Evolutionary conservation across 2,329 filamentous ascomycete genomes (phyloP).

Genomic region (Aspergillus hiratsukae): DNA sequence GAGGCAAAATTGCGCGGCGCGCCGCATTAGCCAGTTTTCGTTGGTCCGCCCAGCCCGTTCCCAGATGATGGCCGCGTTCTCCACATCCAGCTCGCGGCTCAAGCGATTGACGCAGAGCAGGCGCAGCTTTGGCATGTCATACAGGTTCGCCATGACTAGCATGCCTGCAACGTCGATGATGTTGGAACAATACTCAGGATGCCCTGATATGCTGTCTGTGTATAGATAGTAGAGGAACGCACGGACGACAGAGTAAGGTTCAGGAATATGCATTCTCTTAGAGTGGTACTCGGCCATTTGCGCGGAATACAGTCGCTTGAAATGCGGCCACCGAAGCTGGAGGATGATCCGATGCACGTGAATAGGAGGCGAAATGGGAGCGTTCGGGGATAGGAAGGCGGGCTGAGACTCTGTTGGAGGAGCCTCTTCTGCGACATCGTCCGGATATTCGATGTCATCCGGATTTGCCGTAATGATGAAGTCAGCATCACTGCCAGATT

Average conservation of each 20-base stretch:
- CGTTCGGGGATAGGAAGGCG: slow-evolving; percentile 31
- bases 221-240: slow-evolving; percentile 96
- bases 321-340: slow-evolving; percentile 94
- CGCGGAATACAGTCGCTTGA: slow-evolving; percentile 81
- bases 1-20: slow-evolving; percentile 83
- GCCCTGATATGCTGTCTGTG: slow-evolving; percentile 76
- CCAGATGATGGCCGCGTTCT: slow-evolving; percentile 94
- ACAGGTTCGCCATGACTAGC: slow-evolving; percentile 95
- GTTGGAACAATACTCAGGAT: slow-evolving; percentile 55
- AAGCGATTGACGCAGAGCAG: slow-evolving; percentile 87
- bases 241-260: slow-evolving; percentile 89
- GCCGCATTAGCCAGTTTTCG: slow-evolving; percentile 88
- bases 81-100: slow-evolving; percentile 84
- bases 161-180: slow-evolving; percentile 87
- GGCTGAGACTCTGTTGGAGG: slow-evolving; percentile 25
- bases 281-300: slow-evolving; percentile 98
- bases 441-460: slow-evolving; percentile 55
- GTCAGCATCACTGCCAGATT: slow-evolving; percentile 80
- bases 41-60: slow-evolving; percentile 84
- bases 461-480: slow-evolving; percentile 85
- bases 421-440: slow-evolving; percentile 47
- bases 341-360: slow-evolving; percentile 94
- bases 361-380: slow-evolving; percentile 70
- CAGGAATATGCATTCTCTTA: slow-evolving; percentile 95
- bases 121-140: slow-evolving; percentile 90